Evolutionary conservation across 2,329 filamentous ascomycete species (phyloP), one percentile per base, ranked within the genome.

Genomic region (Xylaria sp.): DNA sequence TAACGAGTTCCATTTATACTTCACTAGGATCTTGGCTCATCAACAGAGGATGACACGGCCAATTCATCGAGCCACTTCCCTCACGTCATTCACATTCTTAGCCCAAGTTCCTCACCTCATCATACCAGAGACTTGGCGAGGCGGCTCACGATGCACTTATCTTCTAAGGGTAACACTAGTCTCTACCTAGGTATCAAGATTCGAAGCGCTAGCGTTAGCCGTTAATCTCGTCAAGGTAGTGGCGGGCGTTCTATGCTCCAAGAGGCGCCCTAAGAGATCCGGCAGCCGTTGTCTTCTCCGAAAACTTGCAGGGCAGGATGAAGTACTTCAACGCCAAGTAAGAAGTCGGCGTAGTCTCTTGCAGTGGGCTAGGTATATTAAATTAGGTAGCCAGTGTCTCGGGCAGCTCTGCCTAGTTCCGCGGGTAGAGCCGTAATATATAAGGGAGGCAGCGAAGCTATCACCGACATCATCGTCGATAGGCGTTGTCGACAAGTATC

Each of bases 221-320:
- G 3, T 32, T 32, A 30, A 63, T 59, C 55, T 59, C 60, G 55
- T 63, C 45, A 55, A 50, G 12, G 47, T n/a, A 6, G 47, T 24
- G 47, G 45, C 47, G 19, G 47, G 45, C 47, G 19, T n/a, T 12
- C 47, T 11, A 11, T 9, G n/a, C 45, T 6, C 6, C n/a, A 47
- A 3, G 6, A 8, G 17, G 19, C 24, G 45, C n/a, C 11, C 21
- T 32, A 36, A 42, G 14, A 39, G 32, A 42, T 12, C 47, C 48
- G 32, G 19, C 17, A 17, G 14, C 57, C 47, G 19, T n/a, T 2
- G 8, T 53, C 32, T 19, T 47, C 24, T 17, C 32, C 12, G 17
- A 61, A 27, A 27, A 8, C 51, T 9, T 8, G 51, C 32, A 14
- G 27, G 14, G 51, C 27, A 14, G 27, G 14, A 27, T 14, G 21